Percentiles rank a stretch among this genome's conserved stretches.
Conservation (phyloP, 495 filamentous ascomycete genomes). For the Podospora anserina region DNA sequence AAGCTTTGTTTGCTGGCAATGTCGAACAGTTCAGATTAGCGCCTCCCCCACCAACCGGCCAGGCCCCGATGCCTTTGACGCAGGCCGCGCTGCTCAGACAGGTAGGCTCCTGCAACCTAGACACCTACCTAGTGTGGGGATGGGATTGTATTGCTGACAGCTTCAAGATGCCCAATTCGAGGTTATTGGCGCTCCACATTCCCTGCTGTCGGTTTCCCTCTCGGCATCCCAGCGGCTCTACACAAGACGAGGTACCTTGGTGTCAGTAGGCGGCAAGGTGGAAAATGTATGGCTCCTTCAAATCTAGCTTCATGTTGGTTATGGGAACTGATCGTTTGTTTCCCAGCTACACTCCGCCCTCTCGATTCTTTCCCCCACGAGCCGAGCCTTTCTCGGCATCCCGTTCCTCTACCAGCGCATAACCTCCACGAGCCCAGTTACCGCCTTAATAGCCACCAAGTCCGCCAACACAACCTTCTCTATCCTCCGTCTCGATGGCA, state of each 20-base stretch:
- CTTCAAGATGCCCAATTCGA: slow-evolving; percentile 85
- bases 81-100: slow-evolving; percentile 28
- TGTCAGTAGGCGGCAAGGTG: slow-evolving; percentile 81
- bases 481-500: slow-evolving; percentile 84
- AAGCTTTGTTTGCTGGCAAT: slow-evolving; percentile 44
- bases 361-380: slow-evolving; percentile 78
- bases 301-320: too few relatives aligned
- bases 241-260: slow-evolving; percentile 84
- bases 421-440: slow-evolving; percentile 79
- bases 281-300: slow-evolving; percentile 63
- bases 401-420: slow-evolving; percentile 94
- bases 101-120: slow-evolving; percentile 38
- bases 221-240: slow-evolving; percentile 91
- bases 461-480: slow-evolving; percentile 79
- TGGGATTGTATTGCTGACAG: background rate
- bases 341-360: slow-evolving; percentile 74
- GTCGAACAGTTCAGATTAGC: slow-evolving; percentile 54
- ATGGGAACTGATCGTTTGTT: slow-evolving; percentile 13
- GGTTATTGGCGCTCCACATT: slow-evolving; percentile 83
- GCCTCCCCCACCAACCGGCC: slow-evolving; percentile 49
- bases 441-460: slow-evolving; percentile 80
- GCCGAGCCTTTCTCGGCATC: slow-evolving; percentile 71
- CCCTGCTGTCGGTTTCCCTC: slow-evolving; percentile 85
- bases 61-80: slow-evolving; percentile 45
- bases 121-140: slow-evolving; percentile 15